Evolutionary conservation across 2,329 filamentous ascomycete species (phyloP).

Genomic region (Venturia nashicola): DNA sequence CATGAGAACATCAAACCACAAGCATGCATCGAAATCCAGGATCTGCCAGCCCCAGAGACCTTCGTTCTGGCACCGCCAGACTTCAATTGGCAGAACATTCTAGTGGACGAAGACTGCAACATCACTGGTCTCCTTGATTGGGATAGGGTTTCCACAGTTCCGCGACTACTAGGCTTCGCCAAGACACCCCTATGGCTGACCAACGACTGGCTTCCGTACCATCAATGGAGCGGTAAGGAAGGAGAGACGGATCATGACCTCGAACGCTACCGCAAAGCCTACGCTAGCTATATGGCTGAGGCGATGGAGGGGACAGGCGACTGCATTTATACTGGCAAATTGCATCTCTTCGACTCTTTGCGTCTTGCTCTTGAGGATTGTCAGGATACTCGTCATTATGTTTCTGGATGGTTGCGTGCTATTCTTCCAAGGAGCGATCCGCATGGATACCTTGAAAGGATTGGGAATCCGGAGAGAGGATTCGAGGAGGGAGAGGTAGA

Average conservation of each 20-base stretch:
- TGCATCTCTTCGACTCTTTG: background rate
- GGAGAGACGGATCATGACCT: background rate
- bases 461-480: background rate
- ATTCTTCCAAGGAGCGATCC: background rate
- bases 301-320: background rate
- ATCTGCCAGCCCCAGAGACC: background rate
- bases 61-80: conserved; percentile 5
- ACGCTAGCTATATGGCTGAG: background rate
- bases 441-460: background rate
- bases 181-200: background rate
- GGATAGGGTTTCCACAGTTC: background rate
- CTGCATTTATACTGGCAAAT: background rate
- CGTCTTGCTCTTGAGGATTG: background rate
- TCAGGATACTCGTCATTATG: background rate
- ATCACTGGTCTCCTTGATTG: conserved; percentile 15
- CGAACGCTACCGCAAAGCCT: conserved; percentile 4
- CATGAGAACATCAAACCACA: background rate
- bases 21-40: background rate
- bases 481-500: background rate
- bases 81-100: conserved; percentile 14
- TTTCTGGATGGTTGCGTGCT: background rate
- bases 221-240: background rate
- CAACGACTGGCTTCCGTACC: background rate
- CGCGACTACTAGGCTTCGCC: background rate
- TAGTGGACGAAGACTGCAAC: conserved; percentile 13